Conservation (phyloP, 306 rosid species). For the Citrullus mucosospermus region DNA sequence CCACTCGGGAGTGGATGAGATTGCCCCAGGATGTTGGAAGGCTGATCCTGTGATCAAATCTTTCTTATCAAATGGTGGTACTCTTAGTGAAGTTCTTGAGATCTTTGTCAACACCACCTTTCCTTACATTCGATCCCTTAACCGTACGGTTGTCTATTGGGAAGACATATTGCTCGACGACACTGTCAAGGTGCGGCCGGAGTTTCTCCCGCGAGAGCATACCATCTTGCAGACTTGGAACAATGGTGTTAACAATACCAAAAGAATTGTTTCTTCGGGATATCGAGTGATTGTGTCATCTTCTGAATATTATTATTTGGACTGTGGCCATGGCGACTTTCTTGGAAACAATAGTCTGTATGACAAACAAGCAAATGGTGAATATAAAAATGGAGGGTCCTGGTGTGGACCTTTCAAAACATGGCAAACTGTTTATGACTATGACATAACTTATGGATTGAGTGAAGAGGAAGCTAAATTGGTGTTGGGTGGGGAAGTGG, state of each 20-base stretch:
- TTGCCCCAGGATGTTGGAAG: conserved; percentile 79
- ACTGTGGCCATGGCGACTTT: conserved; percentile 78
- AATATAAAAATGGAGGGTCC: conserved; percentile 41
- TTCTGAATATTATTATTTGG: conserved; percentile 58
- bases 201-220: conserved; percentile 44
- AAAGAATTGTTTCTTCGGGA: conserved; percentile 54
- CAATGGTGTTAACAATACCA: conserved; percentile 63
- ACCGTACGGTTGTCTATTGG: conserved; percentile 74
- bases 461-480: conserved; percentile 51
- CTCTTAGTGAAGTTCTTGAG: conserved; percentile 59
- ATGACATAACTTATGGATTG: conserved; percentile 58
- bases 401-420: conserved; percentile 92
- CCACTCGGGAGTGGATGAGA: conserved; percentile 69
- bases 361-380: conserved; percentile 25
- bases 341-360: conserved; percentile 45
- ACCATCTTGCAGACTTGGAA: conserved; percentile 81
- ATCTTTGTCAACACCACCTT: conserved; percentile 53
- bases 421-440: conserved; percentile 70
- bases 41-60: conserved; percentile 46
- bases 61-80: conserved; percentile 44
- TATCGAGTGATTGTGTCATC: conserved; percentile 67
- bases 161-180: conserved; percentile 56
- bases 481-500: conserved; percentile 90
- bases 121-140: conserved; percentile 57
- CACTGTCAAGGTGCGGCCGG: conserved; percentile 25